phyloP scores from a whole-genome alignment of 306 rosid species.

The Malus sylvestris region DNA sequence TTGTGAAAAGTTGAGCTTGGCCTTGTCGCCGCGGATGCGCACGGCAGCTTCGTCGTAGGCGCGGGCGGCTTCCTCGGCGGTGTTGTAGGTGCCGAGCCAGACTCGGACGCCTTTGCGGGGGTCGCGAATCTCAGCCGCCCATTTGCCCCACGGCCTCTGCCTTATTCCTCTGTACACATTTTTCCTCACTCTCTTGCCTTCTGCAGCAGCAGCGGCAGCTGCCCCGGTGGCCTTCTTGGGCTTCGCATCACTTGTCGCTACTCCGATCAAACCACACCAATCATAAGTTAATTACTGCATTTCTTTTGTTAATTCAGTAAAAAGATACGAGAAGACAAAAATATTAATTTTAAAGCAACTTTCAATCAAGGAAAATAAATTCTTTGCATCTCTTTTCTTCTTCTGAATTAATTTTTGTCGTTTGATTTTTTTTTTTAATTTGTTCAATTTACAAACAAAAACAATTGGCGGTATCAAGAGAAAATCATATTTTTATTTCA shows the following conservation, averaged over 20 bases:
- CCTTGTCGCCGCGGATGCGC: constrained; percentile 85
- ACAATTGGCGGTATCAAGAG: no score
- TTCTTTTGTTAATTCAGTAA: no score
- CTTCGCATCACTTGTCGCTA: constrained; percentile 1
- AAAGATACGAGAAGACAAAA: no score
- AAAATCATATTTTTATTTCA: no score
- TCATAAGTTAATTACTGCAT: neutral
- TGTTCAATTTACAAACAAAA: neutral
- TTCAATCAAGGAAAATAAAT: neutral
- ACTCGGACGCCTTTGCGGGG: constrained; percentile 83
- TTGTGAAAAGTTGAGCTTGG: constrained; percentile 72
- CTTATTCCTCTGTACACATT: constrained; percentile 85
- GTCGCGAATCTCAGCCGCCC: constrained; percentile 99
- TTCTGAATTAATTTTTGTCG: neutral
- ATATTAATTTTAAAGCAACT: no score
- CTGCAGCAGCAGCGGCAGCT: neutral
- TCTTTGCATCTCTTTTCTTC: neutral
- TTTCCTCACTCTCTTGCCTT: constrained; percentile 30
- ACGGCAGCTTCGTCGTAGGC: constrained; percentile 83
- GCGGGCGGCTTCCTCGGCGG: constrained; percentile 78
- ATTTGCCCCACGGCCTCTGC: constrained; percentile 96
- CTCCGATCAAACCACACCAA: neutral
- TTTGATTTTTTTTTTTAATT: no score
- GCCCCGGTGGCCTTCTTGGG: neutral
- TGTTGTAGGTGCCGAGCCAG: constrained; percentile 90